These are phyloP conservation scores for Penicillium polonicum DNA, from an alignment of 2,329 filamentous ascomycete species.

Conservation along the genomic window DNA sequence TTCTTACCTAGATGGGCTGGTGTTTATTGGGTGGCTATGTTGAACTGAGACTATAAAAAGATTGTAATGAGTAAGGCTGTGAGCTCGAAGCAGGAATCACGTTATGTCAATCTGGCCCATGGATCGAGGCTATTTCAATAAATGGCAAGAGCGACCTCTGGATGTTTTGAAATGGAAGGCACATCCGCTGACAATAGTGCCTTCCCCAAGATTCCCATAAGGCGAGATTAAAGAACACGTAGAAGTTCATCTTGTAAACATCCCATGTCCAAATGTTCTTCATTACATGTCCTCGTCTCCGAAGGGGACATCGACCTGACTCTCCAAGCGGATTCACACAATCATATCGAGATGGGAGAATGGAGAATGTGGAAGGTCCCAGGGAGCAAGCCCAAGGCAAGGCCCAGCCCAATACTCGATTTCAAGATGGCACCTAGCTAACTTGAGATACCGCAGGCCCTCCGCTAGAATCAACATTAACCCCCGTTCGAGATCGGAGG, in stretches of 20 bases:
- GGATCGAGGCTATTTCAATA: not conserved
- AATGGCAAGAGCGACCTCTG: not conserved
- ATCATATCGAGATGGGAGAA: slow-evolving; percentile 12
- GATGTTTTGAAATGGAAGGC: not conserved
- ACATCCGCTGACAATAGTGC: not conserved
- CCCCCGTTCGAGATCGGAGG: slow-evolving; percentile 5
- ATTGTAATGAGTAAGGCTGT: too few relatives aligned
- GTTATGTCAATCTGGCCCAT: not conserved
- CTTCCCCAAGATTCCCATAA: not conserved
- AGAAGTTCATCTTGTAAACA: not conserved
- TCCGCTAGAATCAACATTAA: slow-evolving; percentile 10
- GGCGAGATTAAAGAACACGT: not conserved
- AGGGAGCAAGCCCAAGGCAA: slow-evolving; percentile 15
- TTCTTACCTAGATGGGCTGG: too few relatives aligned
- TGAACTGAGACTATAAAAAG: too few relatives aligned
- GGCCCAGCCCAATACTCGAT: not conserved
- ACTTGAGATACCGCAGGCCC: not conserved
- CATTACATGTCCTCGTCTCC: slow-evolving; percentile 28
- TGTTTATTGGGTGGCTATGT: too few relatives aligned
- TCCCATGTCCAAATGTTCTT: slow-evolving; percentile 21
- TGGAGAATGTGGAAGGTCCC: not conserved
- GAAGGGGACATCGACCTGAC: slow-evolving; percentile 16
- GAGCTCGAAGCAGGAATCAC: too few relatives aligned
- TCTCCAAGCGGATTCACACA: slow-evolving; percentile 16
- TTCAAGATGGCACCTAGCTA: not conserved